Percentiles rank a stretch among this genome's conserved stretches.
These are phyloP conservation scores for Trifolium pratense DNA, from an alignment of 306 rosid species.

Conservation along the genomic window DNA sequence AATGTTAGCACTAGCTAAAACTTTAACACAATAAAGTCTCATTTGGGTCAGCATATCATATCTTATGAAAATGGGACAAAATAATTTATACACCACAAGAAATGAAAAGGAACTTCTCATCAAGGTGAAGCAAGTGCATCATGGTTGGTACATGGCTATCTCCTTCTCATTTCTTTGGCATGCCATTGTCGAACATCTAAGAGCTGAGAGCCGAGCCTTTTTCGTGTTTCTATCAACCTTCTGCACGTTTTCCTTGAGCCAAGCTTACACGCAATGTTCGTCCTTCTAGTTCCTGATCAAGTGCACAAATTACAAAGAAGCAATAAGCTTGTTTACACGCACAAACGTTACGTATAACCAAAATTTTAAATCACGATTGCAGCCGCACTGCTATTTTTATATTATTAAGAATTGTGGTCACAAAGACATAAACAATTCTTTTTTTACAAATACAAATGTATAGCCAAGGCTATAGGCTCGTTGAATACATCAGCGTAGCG, in stretches of 20 bases:
- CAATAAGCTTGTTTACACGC: not conserved
- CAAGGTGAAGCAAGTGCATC: conserved; percentile 33
- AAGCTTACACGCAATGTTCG: conserved; percentile 79
- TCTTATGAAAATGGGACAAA: conserved; percentile 20
- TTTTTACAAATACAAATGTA: not conserved
- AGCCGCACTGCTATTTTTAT: not conserved
- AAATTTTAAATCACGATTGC: not conserved
- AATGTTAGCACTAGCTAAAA: conserved; percentile 44
- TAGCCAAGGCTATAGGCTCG: no score
- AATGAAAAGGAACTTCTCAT: conserved; percentile 40
- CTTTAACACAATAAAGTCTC: conserved; percentile 29
- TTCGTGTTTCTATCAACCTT: conserved; percentile 34
- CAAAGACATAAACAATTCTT: not conserved
- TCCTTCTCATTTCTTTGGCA: conserved; percentile 39
- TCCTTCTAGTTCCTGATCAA: conserved; percentile 81
- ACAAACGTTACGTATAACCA: not conserved
- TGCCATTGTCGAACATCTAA: conserved; percentile 35
- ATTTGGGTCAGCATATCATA: conserved; percentile 27
- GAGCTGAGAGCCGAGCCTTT: conserved; percentile 17
- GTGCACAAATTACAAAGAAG: conserved; percentile 32
- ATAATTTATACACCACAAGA: conserved; percentile 34
- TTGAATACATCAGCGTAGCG: no score
- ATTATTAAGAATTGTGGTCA: not conserved
- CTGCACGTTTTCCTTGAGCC: conserved; percentile 83
- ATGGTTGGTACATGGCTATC: conserved; percentile 31